phyloP scores from a whole-genome alignment of 2,329 filamentous ascomycete genomes.

The Botrytis aclada region DNA sequence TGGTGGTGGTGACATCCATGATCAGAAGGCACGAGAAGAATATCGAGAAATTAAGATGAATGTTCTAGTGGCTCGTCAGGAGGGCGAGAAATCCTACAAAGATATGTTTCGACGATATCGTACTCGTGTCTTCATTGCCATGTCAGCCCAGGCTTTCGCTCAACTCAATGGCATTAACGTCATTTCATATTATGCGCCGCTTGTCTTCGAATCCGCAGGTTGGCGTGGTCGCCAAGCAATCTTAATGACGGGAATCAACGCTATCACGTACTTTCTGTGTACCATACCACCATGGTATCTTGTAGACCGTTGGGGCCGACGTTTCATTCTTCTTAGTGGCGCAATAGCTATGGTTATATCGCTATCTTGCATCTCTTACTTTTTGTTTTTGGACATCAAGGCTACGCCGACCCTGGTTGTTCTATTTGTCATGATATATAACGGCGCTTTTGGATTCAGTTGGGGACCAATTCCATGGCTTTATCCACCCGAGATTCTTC shows the following conservation, averaged over 20 bases:
- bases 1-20: conserved; percentile 91
- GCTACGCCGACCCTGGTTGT: conserved; percentile 83
- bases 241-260: conserved; percentile 96
- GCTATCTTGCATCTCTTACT: conserved; percentile 88
- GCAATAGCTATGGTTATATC: conserved; percentile 87
- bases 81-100: conserved; percentile 84
- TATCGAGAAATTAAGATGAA: conserved; percentile 99
- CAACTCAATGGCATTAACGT: conserved; percentile 99
- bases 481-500: conserved; percentile 97
- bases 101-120: conserved; percentile 96
- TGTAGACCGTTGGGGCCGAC: conserved; percentile 86
- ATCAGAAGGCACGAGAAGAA: conserved; percentile 87
- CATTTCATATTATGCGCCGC: conserved; percentile 96
- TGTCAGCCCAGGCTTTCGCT: conserved; percentile 94
- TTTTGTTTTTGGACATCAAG: conserved; percentile 80
- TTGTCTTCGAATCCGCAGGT: conserved; percentile 95
- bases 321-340: conserved; percentile 84
- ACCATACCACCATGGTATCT: conserved; percentile 97
- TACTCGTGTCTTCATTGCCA: conserved; percentile 94
- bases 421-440: conserved; percentile 96
- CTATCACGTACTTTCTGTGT: conserved; percentile 82
- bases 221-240: conserved; percentile 89
- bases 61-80: conserved; percentile 86
- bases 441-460: conserved; percentile 92
- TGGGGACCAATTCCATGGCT: conserved; percentile 99